Evolutionary conservation across 2,329 filamentous ascomycete genomes (phyloP), one percentile per base, ranked within the genome.

Genomic region (Xenoacremonium recifei): DNA sequence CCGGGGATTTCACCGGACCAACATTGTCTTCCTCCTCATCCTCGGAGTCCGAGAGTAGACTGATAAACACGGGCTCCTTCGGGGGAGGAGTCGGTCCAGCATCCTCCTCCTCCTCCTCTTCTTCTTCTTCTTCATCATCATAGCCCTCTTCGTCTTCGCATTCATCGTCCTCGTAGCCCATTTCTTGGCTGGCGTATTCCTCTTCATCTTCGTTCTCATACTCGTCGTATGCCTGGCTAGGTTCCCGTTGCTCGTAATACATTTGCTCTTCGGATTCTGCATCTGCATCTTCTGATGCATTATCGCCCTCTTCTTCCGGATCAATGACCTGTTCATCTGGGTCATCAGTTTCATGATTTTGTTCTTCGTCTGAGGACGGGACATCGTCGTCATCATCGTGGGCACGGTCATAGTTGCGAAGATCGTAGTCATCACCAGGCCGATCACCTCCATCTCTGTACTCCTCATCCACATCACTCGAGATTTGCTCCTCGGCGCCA

Each of bases 1-100:
- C 27, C 30, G 29, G 37, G 6, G 7, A 15, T 15, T 7, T 11
- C 17, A 9, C 15, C 5, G 18, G 16, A 6, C 21, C 18, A 30
- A 40, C 17, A 18, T 13, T 38, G 10, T 53, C 46, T 11, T 69
- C 61, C 33, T 66, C 63, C 21, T 74, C 66, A 38, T 70, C 67
- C 34, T 74, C 71, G 3, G 68, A 71, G 42, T 75, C 70, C 1
- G 72, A 74, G 4, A 76, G 57, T 9, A 77, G 51, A 39, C 66
- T 67, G 44, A 77, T 76, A 15, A 75, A 64, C 4, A 75, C 63
- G 2, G 70, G 69, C 6, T 62, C 57, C 6, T 56, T 57, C 2
- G 62, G 45, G 9, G 45, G 46, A 10, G 54, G 23, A 5, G 53
- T 47, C 27, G 34, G 21, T 19, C 32, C 31, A 44, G 47, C 36